Evolutionary conservation across 345 rosid genomes (phyloP).

Genomic region (Reutealis trisperma): DNA sequence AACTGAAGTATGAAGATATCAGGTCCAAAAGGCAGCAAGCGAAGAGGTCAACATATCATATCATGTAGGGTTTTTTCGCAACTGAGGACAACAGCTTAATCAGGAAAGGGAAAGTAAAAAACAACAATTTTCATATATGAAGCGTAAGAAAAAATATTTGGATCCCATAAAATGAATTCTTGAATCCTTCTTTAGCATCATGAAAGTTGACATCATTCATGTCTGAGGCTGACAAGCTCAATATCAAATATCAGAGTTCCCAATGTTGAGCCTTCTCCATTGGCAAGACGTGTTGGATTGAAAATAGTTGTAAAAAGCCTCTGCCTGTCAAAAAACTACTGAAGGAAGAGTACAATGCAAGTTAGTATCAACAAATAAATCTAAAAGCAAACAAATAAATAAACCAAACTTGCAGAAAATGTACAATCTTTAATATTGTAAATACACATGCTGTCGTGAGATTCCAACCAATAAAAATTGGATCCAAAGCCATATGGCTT

Average conservation of each 20-base stretch:
- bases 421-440: too few species aligned
- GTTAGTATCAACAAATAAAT: background rate
- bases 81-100: too few species aligned
- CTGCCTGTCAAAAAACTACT: slow-evolving; percentile 73
- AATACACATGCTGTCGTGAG: too few species aligned
- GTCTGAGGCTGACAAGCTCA: slow-evolving; percentile 64
- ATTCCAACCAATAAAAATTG: too few species aligned
- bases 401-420: background rate
- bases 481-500: too few species aligned
- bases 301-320: slow-evolving; percentile 82
- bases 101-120: too few species aligned
- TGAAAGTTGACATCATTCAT: slow-evolving; percentile 17
- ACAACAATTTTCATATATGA: too few species aligned
- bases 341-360: slow-evolving; percentile 14
- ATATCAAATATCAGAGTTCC: slow-evolving; percentile 76
- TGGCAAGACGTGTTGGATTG: slow-evolving; percentile 82
- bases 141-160: background rate
- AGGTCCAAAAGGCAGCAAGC: too few species aligned
- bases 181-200: background rate
- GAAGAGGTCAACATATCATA: too few species aligned
- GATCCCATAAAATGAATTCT: background rate
- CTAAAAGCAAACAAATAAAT: background rate
- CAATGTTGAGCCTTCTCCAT: slow-evolving; percentile 79
- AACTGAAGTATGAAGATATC: too few species aligned
- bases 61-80: too few species aligned